Percentiles rank a stretch among this genome's conserved stretches.
Conservation (phyloP, 495 filamentous ascomycete genomes). For the Neurospora sp. region DNA sequence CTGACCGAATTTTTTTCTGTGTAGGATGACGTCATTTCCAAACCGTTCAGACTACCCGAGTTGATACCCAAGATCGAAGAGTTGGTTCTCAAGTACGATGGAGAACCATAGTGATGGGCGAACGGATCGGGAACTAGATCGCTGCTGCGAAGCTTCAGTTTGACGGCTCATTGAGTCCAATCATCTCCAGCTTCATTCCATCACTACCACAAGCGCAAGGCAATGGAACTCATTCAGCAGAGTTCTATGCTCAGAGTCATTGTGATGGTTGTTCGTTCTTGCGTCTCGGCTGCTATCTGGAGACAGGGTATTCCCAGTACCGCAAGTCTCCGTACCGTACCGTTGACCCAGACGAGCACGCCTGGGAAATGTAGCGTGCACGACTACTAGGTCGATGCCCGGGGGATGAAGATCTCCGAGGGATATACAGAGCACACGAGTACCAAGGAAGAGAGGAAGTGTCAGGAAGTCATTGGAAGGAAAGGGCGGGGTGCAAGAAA, state of each 20-base stretch:
- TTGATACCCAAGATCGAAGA: conserved; percentile 60
- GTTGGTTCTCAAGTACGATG: conserved; percentile 24
- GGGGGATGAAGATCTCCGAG: not conserved
- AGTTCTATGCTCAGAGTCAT: not conserved
- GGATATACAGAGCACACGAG: not conserved
- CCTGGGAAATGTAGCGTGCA: not conserved
- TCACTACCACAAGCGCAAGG: not conserved
- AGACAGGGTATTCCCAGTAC: not conserved
- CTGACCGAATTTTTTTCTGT: not conserved
- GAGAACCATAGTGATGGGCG: not conserved
- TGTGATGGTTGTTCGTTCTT: not conserved
- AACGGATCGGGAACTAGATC: not conserved
- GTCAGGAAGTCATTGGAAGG: not conserved
- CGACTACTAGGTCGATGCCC: not conserved
- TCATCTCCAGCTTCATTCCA: not conserved
- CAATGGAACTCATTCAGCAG: not conserved
- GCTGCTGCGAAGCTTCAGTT: not conserved
- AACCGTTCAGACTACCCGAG: conserved; percentile 67
- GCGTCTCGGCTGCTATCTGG: not conserved
- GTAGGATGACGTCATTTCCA: conserved; percentile 70
- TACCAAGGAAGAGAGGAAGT: not conserved
- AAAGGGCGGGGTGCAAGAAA: not conserved
- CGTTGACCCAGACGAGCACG: not conserved
- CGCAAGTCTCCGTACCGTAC: not conserved
- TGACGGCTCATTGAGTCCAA: not conserved